These are phyloP conservation scores for Pseudophaeomoniella oleicola DNA, from an alignment of 2,329 filamentous ascomycete species.

Conservation along the genomic window DNA sequence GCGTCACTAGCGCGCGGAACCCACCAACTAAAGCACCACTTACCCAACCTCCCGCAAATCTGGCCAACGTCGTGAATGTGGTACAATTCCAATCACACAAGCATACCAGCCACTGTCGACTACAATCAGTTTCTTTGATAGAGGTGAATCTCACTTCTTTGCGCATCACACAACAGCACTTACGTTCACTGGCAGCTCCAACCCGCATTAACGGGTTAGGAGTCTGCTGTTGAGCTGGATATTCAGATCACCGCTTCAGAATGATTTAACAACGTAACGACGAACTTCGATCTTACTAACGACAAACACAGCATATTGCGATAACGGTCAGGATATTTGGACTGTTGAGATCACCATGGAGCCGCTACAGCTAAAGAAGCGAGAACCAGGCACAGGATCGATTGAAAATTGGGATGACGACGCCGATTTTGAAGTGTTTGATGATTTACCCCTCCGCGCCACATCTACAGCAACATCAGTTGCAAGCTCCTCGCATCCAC, in stretches of 20 bases:
- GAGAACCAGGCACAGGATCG: constrained; percentile 18
- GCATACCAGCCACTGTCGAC: neutral
- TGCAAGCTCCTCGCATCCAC: constrained; percentile 22
- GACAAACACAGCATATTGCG: constrained; percentile 1
- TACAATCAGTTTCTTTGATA: neutral
- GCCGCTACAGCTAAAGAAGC: constrained; percentile 18
- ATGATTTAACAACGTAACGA: neutral
- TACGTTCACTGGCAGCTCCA: neutral
- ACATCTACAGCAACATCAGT: constrained; percentile 30
- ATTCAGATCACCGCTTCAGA: neutral
- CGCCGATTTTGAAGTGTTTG: constrained; percentile 27
- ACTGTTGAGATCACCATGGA: constrained; percentile 20
- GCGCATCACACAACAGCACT: neutral
- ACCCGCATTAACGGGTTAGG: neutral
- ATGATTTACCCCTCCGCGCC: constrained; percentile 29
- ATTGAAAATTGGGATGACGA: constrained; percentile 37
- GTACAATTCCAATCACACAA: neutral
- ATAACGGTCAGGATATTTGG: neutral
- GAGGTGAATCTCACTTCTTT: constrained; percentile 4
- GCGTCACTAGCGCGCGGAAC: neutral
- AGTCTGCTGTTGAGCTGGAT: neutral
- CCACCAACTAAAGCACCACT: neutral
- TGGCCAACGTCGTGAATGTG: neutral
- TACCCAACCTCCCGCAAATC: neutral
- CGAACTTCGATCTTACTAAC: constrained; percentile 3